These are phyloP conservation scores for Kwoniella dejecticola DNA, from an alignment of 768 basidiomycete genomes.

Conservation along the genomic window DNA sequence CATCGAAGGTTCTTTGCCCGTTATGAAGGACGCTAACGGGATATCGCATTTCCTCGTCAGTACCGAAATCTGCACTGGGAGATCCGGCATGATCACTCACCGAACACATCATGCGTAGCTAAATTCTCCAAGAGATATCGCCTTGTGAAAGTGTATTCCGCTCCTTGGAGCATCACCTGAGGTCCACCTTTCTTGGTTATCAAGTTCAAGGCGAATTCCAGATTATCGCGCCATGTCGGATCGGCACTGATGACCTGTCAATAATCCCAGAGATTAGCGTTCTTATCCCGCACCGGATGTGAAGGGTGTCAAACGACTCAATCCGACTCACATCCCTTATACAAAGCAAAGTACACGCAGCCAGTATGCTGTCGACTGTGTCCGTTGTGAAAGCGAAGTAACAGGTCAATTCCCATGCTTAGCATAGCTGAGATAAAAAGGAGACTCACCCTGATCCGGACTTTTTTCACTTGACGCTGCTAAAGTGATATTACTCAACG, in stretches of 20 bases:
- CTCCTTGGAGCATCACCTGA: conserved; percentile 31
- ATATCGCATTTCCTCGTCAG: background rate
- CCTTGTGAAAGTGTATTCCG: conserved; percentile 37
- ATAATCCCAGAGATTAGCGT: background rate
- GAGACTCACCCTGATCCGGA: conserved; percentile 19
- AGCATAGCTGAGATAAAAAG: too few relatives aligned
- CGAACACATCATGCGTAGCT: conserved; percentile 44
- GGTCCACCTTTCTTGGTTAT: conserved; percentile 43
- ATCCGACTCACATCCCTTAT: conserved; percentile 38
- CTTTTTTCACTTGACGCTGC: conserved; percentile 23
- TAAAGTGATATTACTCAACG: conserved; percentile 32
- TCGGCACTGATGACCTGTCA: conserved; percentile 41
- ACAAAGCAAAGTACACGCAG: conserved; percentile 37
- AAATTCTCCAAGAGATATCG: conserved; percentile 43
- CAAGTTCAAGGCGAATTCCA: conserved; percentile 46
- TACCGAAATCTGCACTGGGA: background rate
- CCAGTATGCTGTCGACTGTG: conserved; percentile 38
- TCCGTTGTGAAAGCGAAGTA: background rate
- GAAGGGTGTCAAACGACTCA: background rate
- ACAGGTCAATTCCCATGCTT: background rate
- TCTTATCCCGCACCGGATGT: too few relatives aligned
- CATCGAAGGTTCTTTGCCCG: conserved; percentile 41
- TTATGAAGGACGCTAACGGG: conserved; percentile 44
- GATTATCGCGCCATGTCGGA: conserved; percentile 38
- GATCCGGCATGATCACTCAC: conserved; percentile 14